Evolutionary conservation across 345 rosid genomes (phyloP), one percentile per base, ranked within the genome.

Genomic region (Iberis pinnata): DNA sequence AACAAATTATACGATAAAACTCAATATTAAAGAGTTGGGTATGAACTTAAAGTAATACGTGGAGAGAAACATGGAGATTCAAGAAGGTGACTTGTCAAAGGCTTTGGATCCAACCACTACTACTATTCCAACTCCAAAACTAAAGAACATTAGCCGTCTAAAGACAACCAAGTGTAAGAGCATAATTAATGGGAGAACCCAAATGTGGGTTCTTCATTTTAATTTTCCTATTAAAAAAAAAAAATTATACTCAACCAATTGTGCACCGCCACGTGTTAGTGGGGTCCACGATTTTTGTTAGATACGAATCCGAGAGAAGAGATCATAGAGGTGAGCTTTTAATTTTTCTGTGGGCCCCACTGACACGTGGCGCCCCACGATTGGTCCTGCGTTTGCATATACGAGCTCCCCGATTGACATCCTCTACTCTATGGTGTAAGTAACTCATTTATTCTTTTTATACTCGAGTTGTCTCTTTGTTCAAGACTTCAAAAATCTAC

Each of bases 101-200:
- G 98, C 96, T 39, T 78, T 90, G 61, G 58, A 69, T 75, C 68
- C 83, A 20, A 58, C 77, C 45, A 76, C 69, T 45, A 76, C 96
- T 53, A 76, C 77, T 27, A 73, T 87, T 46, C 96, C 96, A 37
- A 60, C 78, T 25, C 80, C 81, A 18, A 84, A n/a, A n/a, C n/a
- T n/a, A n/a, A 90, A 90, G 77, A 82, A 79, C 60, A 71, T 84
- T 37, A 79, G 85, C 63, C 79, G 86, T 47, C 76, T 90, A 58
- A 77, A 95, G 47, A 90, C 98, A 56, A 90, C 58, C 86, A 74
- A 70, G 98, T 87, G 98, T 90, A 80, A 90, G 98, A n/a, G n/a
- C n/a, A n/a, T n/a, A n/a, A n/a, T n/a, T n/a, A n/a, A n/a, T n/a
- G n/a, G n/a, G n/a, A n/a, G n/a, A n/a, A n/a, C n/a, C n/a, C n/a